Evolutionary conservation across 139 green algal species (phyloP), one percentile per base, ranked within the genome.

Genomic region (Eudorina sp.): DNA sequence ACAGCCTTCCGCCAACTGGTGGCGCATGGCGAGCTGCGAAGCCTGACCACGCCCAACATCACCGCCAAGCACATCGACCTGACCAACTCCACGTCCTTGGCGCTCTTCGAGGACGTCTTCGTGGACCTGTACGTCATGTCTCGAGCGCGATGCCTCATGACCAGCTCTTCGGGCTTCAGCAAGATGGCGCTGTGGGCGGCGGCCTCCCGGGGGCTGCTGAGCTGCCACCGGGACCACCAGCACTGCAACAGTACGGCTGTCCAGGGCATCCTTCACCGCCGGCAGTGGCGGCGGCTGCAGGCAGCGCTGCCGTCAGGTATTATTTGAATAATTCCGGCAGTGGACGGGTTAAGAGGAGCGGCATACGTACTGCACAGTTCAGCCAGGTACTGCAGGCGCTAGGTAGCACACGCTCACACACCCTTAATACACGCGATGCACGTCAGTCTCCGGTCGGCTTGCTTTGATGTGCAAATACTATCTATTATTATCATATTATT

Each of bases 1-100:
- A 34, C 62, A 72, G 62, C 72, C 16, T 55, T 80, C 72, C 72
- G 62, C n/a, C 62, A 72, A 31, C 2, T 72, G 31, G 62, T 72
- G n/a, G 62, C 62, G 27, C n/a, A 34, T 11, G 62, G 21, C 16
- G 62, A 72, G 16, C 16, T 72, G 16, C 62, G 62, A 31, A 72
- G 6, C 11, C n/a, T 72, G 27, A 72, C 31, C 62, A 72, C 62
- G 3, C 27, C 62, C 62, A 72, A 72, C 31, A 72, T 72, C 62
- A 72, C 62, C 62, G 31, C 27, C 62, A 72, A 72, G 23, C 62
- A 72, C 62, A 72, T 72, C 62, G 62, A 72, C 21, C n/a, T 19
- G 2, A 3, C 21, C 62, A 36, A 34, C 27, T 11, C 62, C 62
- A 34, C 36, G 16, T 16, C 16, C 14, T 25, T 31, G 62, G 31